A percentile compares a stretch with the other conserved stretches of the same genome.
Evolutionary conservation across 805 yeast species (phyloP).

Genomic region (Yarrowia bubula): DNA sequence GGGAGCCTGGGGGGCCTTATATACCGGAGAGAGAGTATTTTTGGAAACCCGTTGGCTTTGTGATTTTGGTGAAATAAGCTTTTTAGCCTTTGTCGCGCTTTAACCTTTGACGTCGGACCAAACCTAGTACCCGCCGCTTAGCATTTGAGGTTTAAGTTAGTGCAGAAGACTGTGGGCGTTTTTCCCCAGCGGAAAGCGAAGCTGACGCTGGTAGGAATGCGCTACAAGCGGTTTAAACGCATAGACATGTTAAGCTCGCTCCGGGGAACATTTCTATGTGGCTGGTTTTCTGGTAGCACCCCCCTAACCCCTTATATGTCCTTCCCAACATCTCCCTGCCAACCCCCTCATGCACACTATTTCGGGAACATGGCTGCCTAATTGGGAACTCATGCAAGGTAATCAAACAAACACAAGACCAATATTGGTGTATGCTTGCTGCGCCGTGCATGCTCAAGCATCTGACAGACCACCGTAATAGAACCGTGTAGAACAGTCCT

Average conservation of each 20-base stretch:
- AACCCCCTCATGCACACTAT: neutral
- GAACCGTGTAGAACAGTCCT: neutral
- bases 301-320: neutral
- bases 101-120: too few species aligned
- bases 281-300: neutral
- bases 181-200: neutral
- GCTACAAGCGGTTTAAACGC: too few species aligned
- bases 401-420: constrained; percentile 10
- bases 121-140: neutral
- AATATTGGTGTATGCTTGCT: constrained; percentile 18
- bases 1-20: neutral
- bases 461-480: neutral
- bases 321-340: too few species aligned
- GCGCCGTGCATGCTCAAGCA: constrained; percentile 18
- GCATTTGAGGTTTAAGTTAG: neutral
- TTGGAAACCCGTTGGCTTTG: constrained; percentile 8
- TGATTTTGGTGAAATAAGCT: neutral
- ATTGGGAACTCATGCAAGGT: constrained; percentile 9
- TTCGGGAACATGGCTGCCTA: constrained; percentile 7
- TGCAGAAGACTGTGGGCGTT: neutral
- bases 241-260: too few species aligned
- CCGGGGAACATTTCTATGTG: too few species aligned
- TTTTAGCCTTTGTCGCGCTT: neutral
- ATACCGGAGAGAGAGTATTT: neutral
- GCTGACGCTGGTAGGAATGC: too few species aligned